Evolutionary conservation across 306 rosid species (phyloP).

Genomic region (Adenanthera pavonina): DNA sequence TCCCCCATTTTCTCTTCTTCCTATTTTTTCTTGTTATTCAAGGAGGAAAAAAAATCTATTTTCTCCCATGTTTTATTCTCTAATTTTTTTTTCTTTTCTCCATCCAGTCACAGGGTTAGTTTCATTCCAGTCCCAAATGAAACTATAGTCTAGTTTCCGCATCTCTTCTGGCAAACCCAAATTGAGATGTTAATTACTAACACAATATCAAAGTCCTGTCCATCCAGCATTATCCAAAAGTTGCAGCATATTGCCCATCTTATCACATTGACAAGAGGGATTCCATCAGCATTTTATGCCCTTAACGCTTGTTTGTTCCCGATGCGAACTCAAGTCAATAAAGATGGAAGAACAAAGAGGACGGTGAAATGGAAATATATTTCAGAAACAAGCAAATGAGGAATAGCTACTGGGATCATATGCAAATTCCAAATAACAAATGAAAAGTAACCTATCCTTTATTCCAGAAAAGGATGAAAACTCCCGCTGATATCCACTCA

Average conservation of each 20-base stretch:
- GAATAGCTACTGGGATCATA: not conserved
- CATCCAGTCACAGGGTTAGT: not conserved
- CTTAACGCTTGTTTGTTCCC: not conserved
- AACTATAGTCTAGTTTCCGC: not conserved
- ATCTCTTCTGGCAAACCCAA: not conserved
- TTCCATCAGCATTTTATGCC: not conserved
- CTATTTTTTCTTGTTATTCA: too few species aligned
- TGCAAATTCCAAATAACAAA: not conserved
- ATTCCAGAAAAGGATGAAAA: not conserved
- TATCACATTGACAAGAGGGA: not conserved
- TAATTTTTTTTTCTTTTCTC: too few species aligned
- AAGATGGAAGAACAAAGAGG: not conserved
- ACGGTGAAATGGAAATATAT: not conserved
- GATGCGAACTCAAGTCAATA: not conserved
- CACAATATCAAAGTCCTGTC: not conserved
- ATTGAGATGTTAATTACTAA: not conserved
- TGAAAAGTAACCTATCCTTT: not conserved
- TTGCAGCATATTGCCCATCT: not conserved
- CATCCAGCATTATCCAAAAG: not conserved
- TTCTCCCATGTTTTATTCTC: too few species aligned
- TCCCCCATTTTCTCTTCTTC: too few species aligned
- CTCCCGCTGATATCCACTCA: not conserved
- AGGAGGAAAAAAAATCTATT: too few species aligned
- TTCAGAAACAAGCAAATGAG: not conserved
- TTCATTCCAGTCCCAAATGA: not conserved